These are phyloP conservation scores for Monascus purpureus DNA, from an alignment of 495 filamentous ascomycete species.

Conservation along the genomic window DNA sequence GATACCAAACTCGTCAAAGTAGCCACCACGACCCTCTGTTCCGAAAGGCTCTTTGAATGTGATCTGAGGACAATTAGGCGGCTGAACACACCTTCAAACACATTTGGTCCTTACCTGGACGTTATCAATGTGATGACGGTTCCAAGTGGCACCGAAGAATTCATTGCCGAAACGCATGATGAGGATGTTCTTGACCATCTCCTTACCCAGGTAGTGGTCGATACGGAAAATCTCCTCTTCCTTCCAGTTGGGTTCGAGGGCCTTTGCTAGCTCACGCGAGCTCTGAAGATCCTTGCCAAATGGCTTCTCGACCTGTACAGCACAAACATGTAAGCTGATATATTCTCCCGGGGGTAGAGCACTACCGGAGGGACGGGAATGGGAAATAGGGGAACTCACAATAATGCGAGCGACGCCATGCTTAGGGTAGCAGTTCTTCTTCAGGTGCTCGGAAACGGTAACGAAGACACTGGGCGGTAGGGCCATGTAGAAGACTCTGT, in stretches of 20 bases:
- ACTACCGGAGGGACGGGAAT: no score
- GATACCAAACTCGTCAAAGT: slow-evolving; percentile 99
- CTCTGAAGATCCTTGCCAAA: slow-evolving; percentile 94
- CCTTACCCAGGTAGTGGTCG: slow-evolving; percentile 98
- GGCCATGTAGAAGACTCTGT: slow-evolving; percentile 99
- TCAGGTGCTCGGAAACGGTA: slow-evolving; percentile 90
- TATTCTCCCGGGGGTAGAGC: no score
- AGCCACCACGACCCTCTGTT: slow-evolving; percentile 96
- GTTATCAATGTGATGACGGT: slow-evolving; percentile 98
- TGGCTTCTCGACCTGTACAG: slow-evolving; percentile 83
- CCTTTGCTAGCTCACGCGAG: slow-evolving; percentile 89
- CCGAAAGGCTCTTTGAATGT: slow-evolving; percentile 99
- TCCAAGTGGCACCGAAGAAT: slow-evolving; percentile 98
- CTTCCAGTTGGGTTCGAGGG: slow-evolving; percentile 94
- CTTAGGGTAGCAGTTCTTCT: slow-evolving; percentile 88
- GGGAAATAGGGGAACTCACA: slow-evolving; percentile 35
- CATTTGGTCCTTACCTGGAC: slow-evolving; percentile 40
- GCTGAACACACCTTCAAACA: background rate
- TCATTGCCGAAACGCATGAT: slow-evolving; percentile 98
- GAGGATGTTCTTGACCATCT: slow-evolving; percentile 99
- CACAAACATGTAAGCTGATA: slow-evolving; percentile 5
- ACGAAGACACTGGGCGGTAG: slow-evolving; percentile 96
- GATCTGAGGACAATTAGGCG: slow-evolving; percentile 37
- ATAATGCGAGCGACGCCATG: slow-evolving; percentile 87
- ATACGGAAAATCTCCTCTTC: slow-evolving; percentile 99